Evolutionary conservation across 352 stramenopile genomes (phyloP), one percentile per base, ranked within the genome.

Genomic region (Globisporangium nunn): DNA sequence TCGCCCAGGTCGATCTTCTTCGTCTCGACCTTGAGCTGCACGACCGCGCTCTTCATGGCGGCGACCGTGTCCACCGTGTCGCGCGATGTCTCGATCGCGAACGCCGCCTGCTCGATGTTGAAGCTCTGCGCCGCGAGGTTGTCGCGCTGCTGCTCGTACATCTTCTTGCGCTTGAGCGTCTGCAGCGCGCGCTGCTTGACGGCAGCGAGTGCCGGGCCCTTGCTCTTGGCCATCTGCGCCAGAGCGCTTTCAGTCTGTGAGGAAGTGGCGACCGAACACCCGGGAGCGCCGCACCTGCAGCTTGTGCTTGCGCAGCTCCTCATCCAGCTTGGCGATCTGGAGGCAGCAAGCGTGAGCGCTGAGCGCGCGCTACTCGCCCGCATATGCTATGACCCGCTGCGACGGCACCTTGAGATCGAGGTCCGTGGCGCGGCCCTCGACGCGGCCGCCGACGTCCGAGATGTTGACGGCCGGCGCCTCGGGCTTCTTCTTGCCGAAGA

Each of bases 1-100:
- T 98, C 91, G 51, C 93, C 86, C 52, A 99, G 90, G 64, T 99
- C 83, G 54, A 99, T 89, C 75, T 98, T 96, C 65, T 98, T 93
- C 30, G 92, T 93, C 68, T 98, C 91, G 5, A 79, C 78, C 68
- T 98, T 98, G 5, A 99, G 72, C 49, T 91, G 87, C 58, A 88
- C 80, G 7, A 73, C 70, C 17, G 94, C 95, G 52, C 77, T 84
- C 74, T 98, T 98, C 93, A 99, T 98, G 1, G 96, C 95, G 17
- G 87, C 73, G 0, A 98, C 91, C 0, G 93, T 98, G 41, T 84
- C 75, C 1, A 98, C 79, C 30, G 89, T 97, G 53, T 96, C 91
- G 52, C 93, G 95, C 49, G 91, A 91, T 50, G 79, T 95, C 61
- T 98, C 93, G 59, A 98, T 97, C 31, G 89, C 87, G 73, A 94